Evolutionary conservation across 768 basidiomycete genomes (phyloP).

Genomic region (Termitomyces sp.): DNA sequence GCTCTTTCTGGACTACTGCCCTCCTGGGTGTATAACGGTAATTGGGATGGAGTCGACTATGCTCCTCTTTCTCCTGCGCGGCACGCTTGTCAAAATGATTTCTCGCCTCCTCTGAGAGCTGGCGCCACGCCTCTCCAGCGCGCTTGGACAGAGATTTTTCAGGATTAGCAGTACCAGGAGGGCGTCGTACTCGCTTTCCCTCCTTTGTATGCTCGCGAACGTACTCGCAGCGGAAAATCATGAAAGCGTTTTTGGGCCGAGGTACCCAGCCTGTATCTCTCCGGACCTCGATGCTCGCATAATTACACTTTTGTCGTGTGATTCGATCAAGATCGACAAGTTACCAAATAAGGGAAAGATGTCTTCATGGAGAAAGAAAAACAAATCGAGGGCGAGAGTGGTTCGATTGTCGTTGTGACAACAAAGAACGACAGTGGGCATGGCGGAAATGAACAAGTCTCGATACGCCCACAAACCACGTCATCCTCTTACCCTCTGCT

Average conservation of each 20-base stretch:
- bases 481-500: no score
- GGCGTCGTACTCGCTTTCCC: slow-evolving; percentile 30
- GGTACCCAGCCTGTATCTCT: slow-evolving; percentile 59
- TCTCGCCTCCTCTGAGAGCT: slow-evolving; percentile 45
- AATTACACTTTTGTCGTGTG: slow-evolving; percentile 1
- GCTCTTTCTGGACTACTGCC: slow-evolving; percentile 17
- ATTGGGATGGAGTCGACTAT: slow-evolving; percentile 53
- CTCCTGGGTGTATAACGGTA: slow-evolving; percentile 59
- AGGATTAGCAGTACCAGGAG: slow-evolving; percentile 26
- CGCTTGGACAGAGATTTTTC: slow-evolving; percentile 71
- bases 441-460: not conserved
- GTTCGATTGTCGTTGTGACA: no score
- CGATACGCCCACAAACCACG: not conserved
- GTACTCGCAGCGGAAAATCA: slow-evolving; percentile 70
- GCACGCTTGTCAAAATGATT: slow-evolving; percentile 51
- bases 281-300: no score
- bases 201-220: slow-evolving; percentile 41
- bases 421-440: no score
- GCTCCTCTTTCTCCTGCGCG: slow-evolving; percentile 51
- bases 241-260: slow-evolving; percentile 68
- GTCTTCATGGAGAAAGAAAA: not conserved
- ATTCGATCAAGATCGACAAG: slow-evolving; percentile 17
- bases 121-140: slow-evolving; percentile 73
- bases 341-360: not conserved
- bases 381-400: not conserved